These are phyloP conservation scores for Thermochaetoides thermophila DNA, from an alignment of 495 filamentous ascomycete species.

Conservation along the genomic window DNA sequence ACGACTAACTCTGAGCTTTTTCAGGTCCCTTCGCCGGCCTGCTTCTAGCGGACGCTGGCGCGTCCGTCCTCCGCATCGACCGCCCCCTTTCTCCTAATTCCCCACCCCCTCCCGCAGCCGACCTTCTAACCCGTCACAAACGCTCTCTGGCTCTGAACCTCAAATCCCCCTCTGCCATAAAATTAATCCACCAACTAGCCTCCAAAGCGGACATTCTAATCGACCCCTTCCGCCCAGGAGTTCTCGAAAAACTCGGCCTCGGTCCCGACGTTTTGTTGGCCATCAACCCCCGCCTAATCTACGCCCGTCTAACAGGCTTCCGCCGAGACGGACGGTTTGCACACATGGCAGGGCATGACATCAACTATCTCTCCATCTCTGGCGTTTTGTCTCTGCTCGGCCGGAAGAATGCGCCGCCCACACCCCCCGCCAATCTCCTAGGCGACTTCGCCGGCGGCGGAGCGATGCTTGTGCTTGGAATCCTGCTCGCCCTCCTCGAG, in stretches of 20 bases:
- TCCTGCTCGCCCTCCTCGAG: constrained; percentile 45
- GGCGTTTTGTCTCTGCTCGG: constrained; percentile 69
- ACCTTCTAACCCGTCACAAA: constrained; percentile 68
- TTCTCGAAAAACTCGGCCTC: constrained; percentile 70
- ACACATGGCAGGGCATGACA: constrained; percentile 90
- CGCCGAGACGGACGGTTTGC: constrained; percentile 72
- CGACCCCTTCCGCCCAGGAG: constrained; percentile 83
- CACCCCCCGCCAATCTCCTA: constrained; percentile 68
- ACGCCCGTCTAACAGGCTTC: constrained; percentile 80
- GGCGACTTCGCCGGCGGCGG: constrained; percentile 89
- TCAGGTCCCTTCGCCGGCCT: constrained; percentile 78
- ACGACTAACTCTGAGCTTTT: constrained; percentile 7
- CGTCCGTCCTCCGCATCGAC: constrained; percentile 77
- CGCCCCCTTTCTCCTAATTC: constrained; percentile 25
- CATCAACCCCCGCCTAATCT: constrained; percentile 61
- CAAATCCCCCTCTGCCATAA: constrained; percentile 45
- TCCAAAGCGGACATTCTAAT: constrained; percentile 61
- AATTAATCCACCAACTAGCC: constrained; percentile 50
- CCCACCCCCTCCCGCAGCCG: constrained; percentile 34
- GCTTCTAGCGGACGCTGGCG: constrained; percentile 78
- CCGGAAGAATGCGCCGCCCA: constrained; percentile 48
- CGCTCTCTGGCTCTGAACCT: constrained; percentile 63
- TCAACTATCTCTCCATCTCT: constrained; percentile 87
- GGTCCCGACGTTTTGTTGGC: constrained; percentile 48
- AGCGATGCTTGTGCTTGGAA: constrained; percentile 56